Evolutionary conservation across 192 early-diverging fungal genomes (phyloP).

Genomic region (Coemansia sp.): DNA sequence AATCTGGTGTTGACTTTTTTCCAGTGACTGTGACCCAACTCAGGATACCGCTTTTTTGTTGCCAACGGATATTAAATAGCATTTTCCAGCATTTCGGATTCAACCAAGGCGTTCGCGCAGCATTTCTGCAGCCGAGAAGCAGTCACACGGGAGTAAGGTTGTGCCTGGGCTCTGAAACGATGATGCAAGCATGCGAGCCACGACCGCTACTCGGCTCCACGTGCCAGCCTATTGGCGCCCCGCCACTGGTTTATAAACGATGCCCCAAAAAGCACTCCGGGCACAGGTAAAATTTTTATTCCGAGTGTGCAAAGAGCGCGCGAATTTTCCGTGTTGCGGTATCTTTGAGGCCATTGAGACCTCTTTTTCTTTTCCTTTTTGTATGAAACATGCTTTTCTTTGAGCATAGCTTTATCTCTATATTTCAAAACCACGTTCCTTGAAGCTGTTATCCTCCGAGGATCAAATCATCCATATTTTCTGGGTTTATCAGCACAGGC

Average conservation of each 20-base stretch:
- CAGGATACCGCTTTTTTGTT: not conserved
- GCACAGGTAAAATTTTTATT: not conserved
- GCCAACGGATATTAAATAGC: not conserved
- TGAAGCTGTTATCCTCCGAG: too few relatives aligned
- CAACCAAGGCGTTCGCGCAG: not conserved
- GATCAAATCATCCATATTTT: too few relatives aligned
- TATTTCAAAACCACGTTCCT: not conserved
- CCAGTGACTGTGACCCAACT: too few relatives aligned
- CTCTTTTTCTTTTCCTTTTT: too few relatives aligned
- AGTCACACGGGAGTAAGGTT: not conserved
- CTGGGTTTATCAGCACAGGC: constrained; percentile 1
- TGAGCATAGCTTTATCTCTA: too few relatives aligned
- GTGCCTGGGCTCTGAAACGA: not conserved
- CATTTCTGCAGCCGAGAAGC: not conserved
- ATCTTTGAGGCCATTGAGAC: too few relatives aligned
- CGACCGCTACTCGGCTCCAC: not conserved
- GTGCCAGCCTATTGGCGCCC: not conserved
- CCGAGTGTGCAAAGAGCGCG: not conserved
- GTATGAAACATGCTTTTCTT: too few relatives aligned
- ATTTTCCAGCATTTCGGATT: not conserved
- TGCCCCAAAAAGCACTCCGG: not conserved
- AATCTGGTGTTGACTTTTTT: not conserved
- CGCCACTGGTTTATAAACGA: not conserved
- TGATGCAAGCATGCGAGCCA: not conserved
- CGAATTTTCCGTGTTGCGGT: not conserved